Evolutionary conservation across 2,329 filamentous ascomycete species (phyloP), one percentile per base, ranked within the genome.

Genomic region (Microdochium nivale): DNA sequence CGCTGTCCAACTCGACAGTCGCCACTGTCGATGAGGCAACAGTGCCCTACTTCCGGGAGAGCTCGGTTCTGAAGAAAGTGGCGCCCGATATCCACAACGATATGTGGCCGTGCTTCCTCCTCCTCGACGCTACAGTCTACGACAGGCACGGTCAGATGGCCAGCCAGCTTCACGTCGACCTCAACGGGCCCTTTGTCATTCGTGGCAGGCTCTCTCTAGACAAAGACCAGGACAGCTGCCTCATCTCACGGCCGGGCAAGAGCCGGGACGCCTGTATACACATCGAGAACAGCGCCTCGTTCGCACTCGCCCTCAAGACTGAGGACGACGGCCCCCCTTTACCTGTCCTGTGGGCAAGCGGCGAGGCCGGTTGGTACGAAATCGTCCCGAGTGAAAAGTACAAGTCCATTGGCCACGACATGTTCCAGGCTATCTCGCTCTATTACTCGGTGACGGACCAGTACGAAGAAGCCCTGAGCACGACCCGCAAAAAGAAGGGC

Each of bases 351-450:
- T 90, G 86, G 86, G 81, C 84, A 1, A 72, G 75, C 27, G 83
- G 83, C 35, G 65, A 72, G 51, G 77, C 82, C 13, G 86, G 84
- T 46, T 89, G 85, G 84, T 88, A 81, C 62, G 79, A 84, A 60
- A 75, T 90, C 43, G 71, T 71, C 30, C 84, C 87, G 1, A 70
- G 78, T n/a, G 61, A 70, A 10, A 64, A 68, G 2, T 90, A 88
- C 63, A 67, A 69, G 49, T 59, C 67, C 5, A 79, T 80, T 25
- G 84, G 79, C 64, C 67, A 76, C 27, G 71, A 75, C 48, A 86
- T 87, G 74, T 73, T 77, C 49, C 76, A 86, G 62, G 84, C 81
- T 1, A 78, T 87, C 13, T 72, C 75, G 9, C 67, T 88, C 21
- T 79, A 88, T 57, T 87, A 87, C 62, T 77, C 75, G 50, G 63